Percentiles rank a stretch among this genome's conserved stretches.
Conservation (phyloP, 2,329 filamentous ascomycete genomes). For the Aspergillus sp. region DNA sequence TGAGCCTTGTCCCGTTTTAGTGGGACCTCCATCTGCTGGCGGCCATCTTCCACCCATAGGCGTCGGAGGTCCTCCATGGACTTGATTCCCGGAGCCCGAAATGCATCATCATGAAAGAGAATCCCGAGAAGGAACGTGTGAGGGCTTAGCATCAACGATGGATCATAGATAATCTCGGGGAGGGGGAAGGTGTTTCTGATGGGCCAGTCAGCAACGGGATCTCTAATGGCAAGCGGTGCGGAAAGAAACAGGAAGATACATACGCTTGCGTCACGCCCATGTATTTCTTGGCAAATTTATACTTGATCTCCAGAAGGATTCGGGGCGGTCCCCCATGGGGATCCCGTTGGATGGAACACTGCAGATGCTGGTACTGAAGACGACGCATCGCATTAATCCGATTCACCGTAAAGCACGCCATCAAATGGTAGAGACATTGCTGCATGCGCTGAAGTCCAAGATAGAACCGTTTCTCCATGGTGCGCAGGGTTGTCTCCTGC, state of each 20-base stretch:
- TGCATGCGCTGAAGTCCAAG: background rate
- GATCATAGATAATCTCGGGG: background rate
- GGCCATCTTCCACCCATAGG: background rate
- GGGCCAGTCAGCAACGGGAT: background rate
- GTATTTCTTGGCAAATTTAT: conserved; percentile 6
- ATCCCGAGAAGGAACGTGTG: background rate
- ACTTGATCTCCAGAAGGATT: conserved; percentile 5
- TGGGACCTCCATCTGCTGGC: background rate
- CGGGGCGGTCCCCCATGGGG: background rate
- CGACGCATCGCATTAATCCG: background rate
- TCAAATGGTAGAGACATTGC: background rate
- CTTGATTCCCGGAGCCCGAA: background rate
- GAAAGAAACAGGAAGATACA: conserved; percentile 4
- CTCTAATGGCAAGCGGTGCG: background rate
- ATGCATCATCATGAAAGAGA: background rate
- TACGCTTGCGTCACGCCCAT: conserved; percentile 4
- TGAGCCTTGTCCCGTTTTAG: background rate
- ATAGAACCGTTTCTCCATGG: background rate
- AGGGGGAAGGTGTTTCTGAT: background rate
- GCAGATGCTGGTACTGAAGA: background rate
- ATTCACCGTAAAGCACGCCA: background rate
- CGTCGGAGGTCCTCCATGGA: conserved; percentile 1
- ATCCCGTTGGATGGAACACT: background rate
- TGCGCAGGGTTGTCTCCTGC: background rate
- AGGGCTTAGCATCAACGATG: background rate